Evolutionary conservation across 805 yeast genomes (phyloP).

Genomic region (Monosporozyma aerobia): DNA sequence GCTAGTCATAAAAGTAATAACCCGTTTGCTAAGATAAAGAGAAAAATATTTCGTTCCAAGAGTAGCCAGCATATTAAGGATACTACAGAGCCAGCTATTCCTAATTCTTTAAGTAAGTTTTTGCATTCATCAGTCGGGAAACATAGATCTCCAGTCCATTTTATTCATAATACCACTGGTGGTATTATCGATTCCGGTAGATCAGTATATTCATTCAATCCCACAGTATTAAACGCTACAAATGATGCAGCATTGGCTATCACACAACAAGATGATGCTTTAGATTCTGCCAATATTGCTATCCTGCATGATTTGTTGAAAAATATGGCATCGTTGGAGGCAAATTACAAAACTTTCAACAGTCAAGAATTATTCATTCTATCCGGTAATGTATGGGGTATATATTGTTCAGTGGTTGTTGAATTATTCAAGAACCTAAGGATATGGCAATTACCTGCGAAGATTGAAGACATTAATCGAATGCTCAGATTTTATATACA

Average conservation of each 20-base stretch:
- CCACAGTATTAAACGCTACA: conserved; percentile 7
- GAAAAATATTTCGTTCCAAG: conserved; percentile 22
- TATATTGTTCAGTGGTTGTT: conserved; percentile 21
- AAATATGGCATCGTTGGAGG: conserved; percentile 25
- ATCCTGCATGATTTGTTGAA: conserved; percentile 27
- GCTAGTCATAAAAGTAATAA: conserved; percentile 1
- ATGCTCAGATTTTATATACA: conserved; percentile 22
- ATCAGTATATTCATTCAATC: conserved; percentile 22
- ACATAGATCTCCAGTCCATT: conserved; percentile 26
- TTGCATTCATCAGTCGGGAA: conserved; percentile 26
- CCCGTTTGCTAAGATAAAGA: conserved; percentile 16
- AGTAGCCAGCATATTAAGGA: conserved; percentile 15
- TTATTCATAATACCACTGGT: conserved; percentile 20
- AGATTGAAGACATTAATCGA: conserved; percentile 24
- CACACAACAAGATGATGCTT: conserved; percentile 13
- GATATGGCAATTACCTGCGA: conserved; percentile 27
- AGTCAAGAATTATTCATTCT: conserved; percentile 24
- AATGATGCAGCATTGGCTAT: conserved; percentile 13
- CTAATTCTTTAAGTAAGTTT: conserved; percentile 25
- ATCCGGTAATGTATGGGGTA: conserved; percentile 27
- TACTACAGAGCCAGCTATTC: conserved; percentile 17
- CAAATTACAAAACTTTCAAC: conserved; percentile 23
- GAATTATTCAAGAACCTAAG: conserved; percentile 25
- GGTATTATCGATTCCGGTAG: conserved; percentile 21
- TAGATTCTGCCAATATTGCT: conserved; percentile 10